A percentile compares a stretch with the other conserved stretches of the same genome.
Evolutionary conservation across 306 rosid species (phyloP).

Genomic region (Biancaea sappan): DNA sequence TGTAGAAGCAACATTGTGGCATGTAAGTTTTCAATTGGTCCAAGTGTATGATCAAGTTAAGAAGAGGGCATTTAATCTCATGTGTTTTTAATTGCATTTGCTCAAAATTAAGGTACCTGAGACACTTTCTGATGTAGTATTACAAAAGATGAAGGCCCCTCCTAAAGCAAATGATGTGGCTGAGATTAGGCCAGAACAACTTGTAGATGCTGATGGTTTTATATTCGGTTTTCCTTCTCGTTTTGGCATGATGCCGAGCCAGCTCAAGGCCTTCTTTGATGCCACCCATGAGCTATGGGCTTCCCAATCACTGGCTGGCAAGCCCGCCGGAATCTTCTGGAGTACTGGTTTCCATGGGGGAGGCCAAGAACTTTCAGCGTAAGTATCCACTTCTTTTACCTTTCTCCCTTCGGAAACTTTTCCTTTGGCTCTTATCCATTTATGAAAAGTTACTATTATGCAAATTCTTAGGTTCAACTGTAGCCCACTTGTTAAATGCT

Average conservation of each 20-base stretch:
- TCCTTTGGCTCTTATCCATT: constrained; percentile 6
- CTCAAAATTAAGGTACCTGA: constrained; percentile 72
- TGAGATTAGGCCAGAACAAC: constrained; percentile 84
- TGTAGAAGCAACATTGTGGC: constrained; percentile 88
- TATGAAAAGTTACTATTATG: not conserved
- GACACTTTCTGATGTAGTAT: constrained; percentile 60
- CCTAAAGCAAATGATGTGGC: constrained; percentile 67
- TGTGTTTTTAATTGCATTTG: constrained; percentile 27
- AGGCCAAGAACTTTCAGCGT: constrained; percentile 97
- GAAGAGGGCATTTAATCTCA: constrained; percentile 12
- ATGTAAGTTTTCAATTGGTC: constrained; percentile 48
- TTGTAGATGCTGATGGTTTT: constrained; percentile 82
- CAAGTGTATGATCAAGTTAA: constrained; percentile 11
- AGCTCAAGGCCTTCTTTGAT: constrained; percentile 81
- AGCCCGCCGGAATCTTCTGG: constrained; percentile 98
- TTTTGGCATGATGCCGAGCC: constrained; percentile 95
- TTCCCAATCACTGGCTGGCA: constrained; percentile 89
- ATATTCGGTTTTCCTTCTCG: constrained; percentile 94
- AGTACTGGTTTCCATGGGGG: constrained; percentile 96
- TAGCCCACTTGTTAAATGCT: too few relatives aligned
- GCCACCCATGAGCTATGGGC: constrained; percentile 70
- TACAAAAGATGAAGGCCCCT: constrained; percentile 81
- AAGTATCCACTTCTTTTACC: constrained; percentile 32
- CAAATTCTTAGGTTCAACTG: too few relatives aligned
- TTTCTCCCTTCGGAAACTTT: not conserved